phyloP scores from a whole-genome alignment of 1,284 basidiomycete species.

The Gastroboletus turbinatus region DNA sequence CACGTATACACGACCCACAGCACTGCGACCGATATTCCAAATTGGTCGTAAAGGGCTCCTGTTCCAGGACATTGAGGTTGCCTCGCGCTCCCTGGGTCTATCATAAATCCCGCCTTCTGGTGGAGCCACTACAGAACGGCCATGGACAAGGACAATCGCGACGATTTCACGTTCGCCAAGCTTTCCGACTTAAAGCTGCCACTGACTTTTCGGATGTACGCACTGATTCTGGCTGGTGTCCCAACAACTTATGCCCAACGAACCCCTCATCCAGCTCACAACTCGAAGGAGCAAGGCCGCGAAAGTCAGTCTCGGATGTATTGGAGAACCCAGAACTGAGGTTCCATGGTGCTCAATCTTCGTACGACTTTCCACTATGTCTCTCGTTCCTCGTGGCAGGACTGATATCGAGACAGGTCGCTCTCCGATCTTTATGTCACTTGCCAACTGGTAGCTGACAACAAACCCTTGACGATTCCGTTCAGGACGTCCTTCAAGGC shows the following conservation, averaged over 20 bases:
- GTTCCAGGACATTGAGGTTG: not conserved
- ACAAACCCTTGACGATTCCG: conserved; percentile 88
- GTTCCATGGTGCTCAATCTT: conserved; percentile 77
- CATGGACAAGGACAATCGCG: conserved; percentile 77
- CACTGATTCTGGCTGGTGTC: conserved; percentile 3
- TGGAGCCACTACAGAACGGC: not conserved
- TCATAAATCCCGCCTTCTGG: not conserved
- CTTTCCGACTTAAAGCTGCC: conserved; percentile 84
- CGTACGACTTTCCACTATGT: conserved; percentile 47
- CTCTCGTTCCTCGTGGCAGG: not conserved
- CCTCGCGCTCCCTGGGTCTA: not conserved
- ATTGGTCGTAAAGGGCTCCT: conserved; percentile 7
- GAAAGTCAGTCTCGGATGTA: conserved; percentile 70
- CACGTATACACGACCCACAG: not conserved
- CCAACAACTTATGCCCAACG: conserved; percentile 11
- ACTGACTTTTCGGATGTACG: conserved; percentile 86
- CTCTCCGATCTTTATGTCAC: conserved; percentile 92
- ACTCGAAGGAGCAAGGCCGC: conserved; percentile 75
- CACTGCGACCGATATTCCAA: not conserved
- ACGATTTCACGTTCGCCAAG: conserved; percentile 89
- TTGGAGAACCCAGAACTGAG: conserved; percentile 75
- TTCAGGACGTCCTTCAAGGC: conserved; percentile 91
- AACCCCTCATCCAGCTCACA: conserved; percentile 59
- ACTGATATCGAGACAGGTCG: conserved; percentile 43
- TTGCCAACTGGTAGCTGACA: conserved; percentile 88